These are phyloP conservation scores for Leishmania aethiopica DNA, from an alignment of 208 protist species.

Conservation along the genomic window DNA sequence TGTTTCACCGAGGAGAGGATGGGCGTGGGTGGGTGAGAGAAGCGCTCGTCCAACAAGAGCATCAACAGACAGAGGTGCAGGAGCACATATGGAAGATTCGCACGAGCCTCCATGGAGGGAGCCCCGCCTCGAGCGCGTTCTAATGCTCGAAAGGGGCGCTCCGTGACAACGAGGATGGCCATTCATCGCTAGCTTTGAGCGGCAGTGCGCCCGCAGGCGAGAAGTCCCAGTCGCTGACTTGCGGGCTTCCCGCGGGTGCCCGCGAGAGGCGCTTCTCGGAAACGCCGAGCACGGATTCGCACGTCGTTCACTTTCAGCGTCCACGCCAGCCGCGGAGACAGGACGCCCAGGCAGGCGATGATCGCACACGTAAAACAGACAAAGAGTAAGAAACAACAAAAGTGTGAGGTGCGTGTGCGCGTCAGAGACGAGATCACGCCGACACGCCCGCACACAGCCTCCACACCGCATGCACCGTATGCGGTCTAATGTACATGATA, in stretches of 20 bases:
- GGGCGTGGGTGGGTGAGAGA: too few species aligned
- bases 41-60: not conserved
- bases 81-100: not conserved
- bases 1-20: not conserved
- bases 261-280: not conserved
- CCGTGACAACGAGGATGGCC: not conserved
- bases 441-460: not conserved
- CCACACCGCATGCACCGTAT: not conserved
- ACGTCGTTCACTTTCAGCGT: not conserved
- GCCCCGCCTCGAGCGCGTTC: not conserved
- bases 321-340: not conserved
- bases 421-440: not conserved
- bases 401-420: not conserved
- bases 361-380: not conserved
- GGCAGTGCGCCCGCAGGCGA: not conserved
- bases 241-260: not conserved
- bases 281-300: not conserved
- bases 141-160: not conserved
- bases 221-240: not conserved
- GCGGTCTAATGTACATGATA: not conserved
- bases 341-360: not conserved
- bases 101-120: not conserved
- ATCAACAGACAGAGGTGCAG: not conserved
- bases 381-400: not conserved
- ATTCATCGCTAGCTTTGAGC: not conserved